These are phyloP conservation scores for Oryza glaberrima DNA, from an alignment of 176 grass and related monocot species.

Conservation along the genomic window DNA sequence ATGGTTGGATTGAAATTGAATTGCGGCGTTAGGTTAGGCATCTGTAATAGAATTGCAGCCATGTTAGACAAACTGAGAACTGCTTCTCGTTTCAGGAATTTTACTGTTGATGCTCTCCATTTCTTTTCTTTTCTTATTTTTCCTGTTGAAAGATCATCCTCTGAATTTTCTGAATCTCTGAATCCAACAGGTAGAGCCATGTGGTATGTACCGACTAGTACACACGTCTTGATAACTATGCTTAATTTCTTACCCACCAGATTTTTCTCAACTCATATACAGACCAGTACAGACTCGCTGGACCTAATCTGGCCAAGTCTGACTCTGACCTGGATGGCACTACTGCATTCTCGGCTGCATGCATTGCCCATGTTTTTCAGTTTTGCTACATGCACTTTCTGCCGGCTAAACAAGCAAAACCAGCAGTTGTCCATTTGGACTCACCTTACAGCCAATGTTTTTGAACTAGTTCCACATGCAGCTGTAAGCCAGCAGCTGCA, in stretches of 20 bases:
- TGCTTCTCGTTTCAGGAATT: background rate
- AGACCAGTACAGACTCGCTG: background rate
- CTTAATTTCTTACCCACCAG: background rate
- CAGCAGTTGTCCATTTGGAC: background rate
- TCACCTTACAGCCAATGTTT: background rate
- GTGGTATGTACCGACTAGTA: background rate
- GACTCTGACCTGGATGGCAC: conserved; percentile 31
- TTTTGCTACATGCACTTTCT: background rate
- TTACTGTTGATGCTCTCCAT: background rate
- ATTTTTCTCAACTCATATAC: background rate
- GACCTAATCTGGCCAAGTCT: conserved; percentile 16
- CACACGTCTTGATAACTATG: background rate
- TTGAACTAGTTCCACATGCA: background rate
- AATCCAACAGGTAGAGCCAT: background rate
- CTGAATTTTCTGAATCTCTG: background rate
- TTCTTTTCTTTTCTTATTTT: background rate
- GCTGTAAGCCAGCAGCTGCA: conserved; percentile 7
- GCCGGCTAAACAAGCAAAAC: conserved; percentile 1
- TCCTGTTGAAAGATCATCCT: background rate
- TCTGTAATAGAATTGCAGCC: background rate
- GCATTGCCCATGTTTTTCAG: background rate
- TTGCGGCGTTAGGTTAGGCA: background rate
- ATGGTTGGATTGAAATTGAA: background rate
- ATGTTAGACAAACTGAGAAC: conserved; percentile 6
- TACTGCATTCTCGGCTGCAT: background rate